Evolutionary conservation across 805 yeast genomes (phyloP).

Genomic region (Candida chilensis): DNA sequence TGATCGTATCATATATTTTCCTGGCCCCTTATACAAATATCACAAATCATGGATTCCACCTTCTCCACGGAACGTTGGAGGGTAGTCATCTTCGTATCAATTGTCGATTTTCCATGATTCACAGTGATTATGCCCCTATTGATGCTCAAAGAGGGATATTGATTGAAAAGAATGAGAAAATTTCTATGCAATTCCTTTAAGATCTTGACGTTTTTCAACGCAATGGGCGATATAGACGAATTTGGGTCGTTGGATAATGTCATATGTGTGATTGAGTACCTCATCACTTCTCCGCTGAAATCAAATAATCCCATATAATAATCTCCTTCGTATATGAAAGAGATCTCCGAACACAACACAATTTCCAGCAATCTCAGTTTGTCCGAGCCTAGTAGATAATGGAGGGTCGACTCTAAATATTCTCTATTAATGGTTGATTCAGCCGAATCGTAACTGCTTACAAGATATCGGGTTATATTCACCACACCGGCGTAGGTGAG

Average conservation of each 20-base stretch:
- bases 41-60: slow-evolving; percentile 12
- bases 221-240: neutral
- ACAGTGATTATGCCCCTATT: slow-evolving; percentile 9
- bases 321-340: slow-evolving; percentile 14
- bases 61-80: slow-evolving; percentile 12
- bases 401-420: too few species aligned
- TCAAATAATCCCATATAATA: slow-evolving; percentile 30
- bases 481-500: too few species aligned
- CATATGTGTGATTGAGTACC: slow-evolving; percentile 21
- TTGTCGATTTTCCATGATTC: slow-evolving; percentile 5
- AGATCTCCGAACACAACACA: too few species aligned
- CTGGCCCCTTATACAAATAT: slow-evolving; percentile 10
- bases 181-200: slow-evolving; percentile 6
- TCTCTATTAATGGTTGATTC: too few species aligned
- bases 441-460: too few species aligned
- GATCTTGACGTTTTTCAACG: neutral
- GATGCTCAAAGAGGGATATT: slow-evolving; percentile 10
- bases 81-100: slow-evolving; percentile 13
- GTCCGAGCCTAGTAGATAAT: too few species aligned
- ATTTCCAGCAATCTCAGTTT: too few species aligned
- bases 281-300: slow-evolving; percentile 31
- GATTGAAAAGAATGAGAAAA: slow-evolving; percentile 5
- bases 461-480: too few species aligned
- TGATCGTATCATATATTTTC: too few species aligned
- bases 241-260: slow-evolving; percentile 2